Base-by-base conservation (phyloP, 2,329 filamentous ascomycete genomes). In the Immersiporthe knoxdaviesiana region DNA sequence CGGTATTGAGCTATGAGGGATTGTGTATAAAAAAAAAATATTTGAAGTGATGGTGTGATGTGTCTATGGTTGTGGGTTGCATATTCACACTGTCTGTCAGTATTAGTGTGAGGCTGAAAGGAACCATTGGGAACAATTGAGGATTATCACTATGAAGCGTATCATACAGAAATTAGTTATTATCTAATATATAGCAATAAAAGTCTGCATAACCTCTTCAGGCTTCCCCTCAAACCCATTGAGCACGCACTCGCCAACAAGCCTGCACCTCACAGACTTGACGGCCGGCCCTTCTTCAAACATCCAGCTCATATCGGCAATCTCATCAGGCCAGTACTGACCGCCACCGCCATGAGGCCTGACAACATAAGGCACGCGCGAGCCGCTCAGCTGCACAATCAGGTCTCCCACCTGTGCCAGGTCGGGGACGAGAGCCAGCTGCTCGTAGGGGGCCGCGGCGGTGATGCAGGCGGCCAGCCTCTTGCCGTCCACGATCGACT, bases 311-410 rank as follows among this genome's bases (percentile, higher is more conserved):
- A 18, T 56, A 32, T 56, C 14, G 6, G 2, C 14, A 56, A 30
- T 18, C 16, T 32, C 11, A 12, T 39, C 35, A 8, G 35, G 35
- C 37, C 52, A 56, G 24, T 0, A 30, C 35, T 35, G 35, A 35
- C 8, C 35, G 37, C 37, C 11, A 16, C 12, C 24, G 24, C 37
- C 41, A 52, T 18, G 65, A n/a, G 44, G 32, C n/a, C 56, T 50
- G 30, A 66, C 30, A 30, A 66, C 56, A 30, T 61, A 66, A 0
- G 65, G 65, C 24, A 52, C 65, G 30, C 65, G 65, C 1, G 56
- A 56, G 1, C 65, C 65, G n/a, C 56, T 66, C 39, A 66, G 60
- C 41, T 66, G 65, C 12, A 66, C 60, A 2, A 66, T 52, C n/a
- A 52, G 1, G 27, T 66, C 65, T 1, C 65, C 65, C 2, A n/a